These are phyloP conservation scores for Cyclotella kingstonii DNA, from an alignment of 108 stramenopile genomes.

Conservation along the genomic window DNA sequence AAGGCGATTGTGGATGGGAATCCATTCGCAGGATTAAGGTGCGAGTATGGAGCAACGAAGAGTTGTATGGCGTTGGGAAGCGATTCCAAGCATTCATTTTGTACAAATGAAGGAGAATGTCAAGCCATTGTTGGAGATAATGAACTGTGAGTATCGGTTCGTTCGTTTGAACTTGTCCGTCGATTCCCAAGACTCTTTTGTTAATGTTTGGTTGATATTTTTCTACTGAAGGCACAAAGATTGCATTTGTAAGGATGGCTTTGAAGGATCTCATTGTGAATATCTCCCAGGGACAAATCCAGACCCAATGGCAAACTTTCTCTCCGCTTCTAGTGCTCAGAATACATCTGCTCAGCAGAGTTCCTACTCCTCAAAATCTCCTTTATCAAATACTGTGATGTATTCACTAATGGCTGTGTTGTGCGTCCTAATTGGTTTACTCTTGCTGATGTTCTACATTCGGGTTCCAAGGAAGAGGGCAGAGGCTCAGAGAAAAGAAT, in stretches of 20 bases:
- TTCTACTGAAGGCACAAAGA: slow-evolving; percentile 14
- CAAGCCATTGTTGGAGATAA: slow-evolving; percentile 25
- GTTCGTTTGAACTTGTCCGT: not conserved
- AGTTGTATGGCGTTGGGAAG: slow-evolving; percentile 45
- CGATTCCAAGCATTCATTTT: slow-evolving; percentile 51
- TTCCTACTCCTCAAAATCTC: not conserved
- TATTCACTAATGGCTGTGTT: slow-evolving; percentile 17
- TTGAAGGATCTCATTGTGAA: slow-evolving; percentile 38
- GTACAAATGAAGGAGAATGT: slow-evolving; percentile 62
- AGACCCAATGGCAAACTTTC: not conserved
- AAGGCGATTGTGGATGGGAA: slow-evolving; percentile 44
- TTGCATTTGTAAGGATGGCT: slow-evolving; percentile 30
- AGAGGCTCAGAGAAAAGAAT: slow-evolving; percentile 13
- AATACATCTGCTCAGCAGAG: too few species aligned
- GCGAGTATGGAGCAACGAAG: slow-evolving; percentile 48
- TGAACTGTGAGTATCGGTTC: slow-evolving; percentile 11
- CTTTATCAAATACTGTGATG: not conserved
- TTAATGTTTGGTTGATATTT: not conserved
- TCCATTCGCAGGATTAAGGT: slow-evolving; percentile 43
- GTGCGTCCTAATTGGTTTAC: slow-evolving; percentile 9
- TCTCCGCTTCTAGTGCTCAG: not conserved
- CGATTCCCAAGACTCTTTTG: not conserved
- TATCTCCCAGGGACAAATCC: slow-evolving; percentile 25
- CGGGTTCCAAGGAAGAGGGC: slow-evolving; percentile 15
- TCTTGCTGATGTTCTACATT: slow-evolving; percentile 15